Conservation (phyloP, 2,329 filamentous ascomycete genomes). For the Xylaria sp. region DNA sequence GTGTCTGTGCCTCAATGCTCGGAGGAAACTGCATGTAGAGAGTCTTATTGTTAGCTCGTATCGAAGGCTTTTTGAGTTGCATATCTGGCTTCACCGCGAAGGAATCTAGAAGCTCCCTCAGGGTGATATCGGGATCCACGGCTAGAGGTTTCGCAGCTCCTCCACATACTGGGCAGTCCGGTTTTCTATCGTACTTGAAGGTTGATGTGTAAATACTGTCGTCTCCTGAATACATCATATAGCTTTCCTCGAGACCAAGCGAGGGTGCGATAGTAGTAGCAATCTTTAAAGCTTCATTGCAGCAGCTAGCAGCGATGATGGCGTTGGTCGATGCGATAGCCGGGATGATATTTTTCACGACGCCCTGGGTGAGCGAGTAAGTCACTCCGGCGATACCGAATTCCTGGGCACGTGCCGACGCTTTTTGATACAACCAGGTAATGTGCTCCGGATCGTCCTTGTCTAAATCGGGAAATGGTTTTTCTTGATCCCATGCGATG, state of each 20-base stretch:
- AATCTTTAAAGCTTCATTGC: constrained; percentile 96
- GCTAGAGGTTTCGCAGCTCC: constrained; percentile 77
- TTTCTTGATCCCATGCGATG: constrained; percentile 92
- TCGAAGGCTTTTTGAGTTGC: constrained; percentile 91
- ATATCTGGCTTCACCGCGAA: constrained; percentile 84
- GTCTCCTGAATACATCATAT: constrained; percentile 99
- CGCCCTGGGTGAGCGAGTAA: constrained; percentile 93
- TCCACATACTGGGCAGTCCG: constrained; percentile 93
- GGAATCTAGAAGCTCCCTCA: constrained; percentile 84
- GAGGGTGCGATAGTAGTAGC: constrained; percentile 81
- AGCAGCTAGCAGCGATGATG: constrained; percentile 92
- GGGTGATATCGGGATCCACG: constrained; percentile 72
- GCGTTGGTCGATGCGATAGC: constrained; percentile 98
- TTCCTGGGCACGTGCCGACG: constrained; percentile 78
- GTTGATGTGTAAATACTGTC: constrained; percentile 97
- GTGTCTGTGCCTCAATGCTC: constrained; percentile 81
- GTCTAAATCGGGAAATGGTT: constrained; percentile 83
- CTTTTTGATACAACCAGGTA: constrained; percentile 92
- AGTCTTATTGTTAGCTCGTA: constrained; percentile 78
- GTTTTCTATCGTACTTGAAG: constrained; percentile 91
- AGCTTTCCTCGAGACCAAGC: constrained; percentile 80
- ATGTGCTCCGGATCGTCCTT: constrained; percentile 97
- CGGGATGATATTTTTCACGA: constrained; percentile 99
- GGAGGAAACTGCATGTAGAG: constrained; percentile 89
- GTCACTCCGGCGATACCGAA: constrained; percentile 93